Evolutionary conservation across 768 basidiomycete genomes (phyloP).

Genomic region (Pleurotus tuoliensis): DNA sequence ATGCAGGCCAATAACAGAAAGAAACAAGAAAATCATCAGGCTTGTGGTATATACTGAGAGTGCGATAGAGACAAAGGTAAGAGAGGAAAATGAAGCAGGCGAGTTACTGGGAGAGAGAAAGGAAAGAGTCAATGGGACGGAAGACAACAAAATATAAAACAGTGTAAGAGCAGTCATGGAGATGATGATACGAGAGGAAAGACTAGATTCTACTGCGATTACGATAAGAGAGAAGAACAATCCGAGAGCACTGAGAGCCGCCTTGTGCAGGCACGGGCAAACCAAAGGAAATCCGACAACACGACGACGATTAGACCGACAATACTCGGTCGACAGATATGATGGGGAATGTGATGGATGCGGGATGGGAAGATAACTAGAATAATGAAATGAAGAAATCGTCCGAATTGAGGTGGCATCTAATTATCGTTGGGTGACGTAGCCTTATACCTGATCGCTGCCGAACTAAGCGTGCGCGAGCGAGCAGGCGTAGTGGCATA

Average conservation of each 20-base stretch:
- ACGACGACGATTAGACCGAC: neutral
- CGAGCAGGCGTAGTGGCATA: neutral
- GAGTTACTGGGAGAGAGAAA: neutral
- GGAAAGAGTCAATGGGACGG: conserved; percentile 2
- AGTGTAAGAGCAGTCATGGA: conserved; percentile 9
- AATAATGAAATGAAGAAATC: neutral
- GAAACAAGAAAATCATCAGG: conserved; percentile 7
- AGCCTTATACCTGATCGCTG: conserved; percentile 6
- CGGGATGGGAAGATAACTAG: neutral
- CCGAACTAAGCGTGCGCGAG: conserved; percentile 1
- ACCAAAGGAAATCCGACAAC: neutral
- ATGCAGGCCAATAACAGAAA: conserved; percentile 10
- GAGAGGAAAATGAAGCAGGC: conserved; percentile 9
- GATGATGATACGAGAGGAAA: conserved; percentile 12
- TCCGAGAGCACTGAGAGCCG: neutral
- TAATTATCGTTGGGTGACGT: conserved; percentile 6
- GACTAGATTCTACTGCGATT: conserved; percentile 1
- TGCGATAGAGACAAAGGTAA: conserved; percentile 12
- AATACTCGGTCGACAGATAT: neutral
- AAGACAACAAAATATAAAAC: conserved; percentile 14
- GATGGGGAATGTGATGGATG: neutral
- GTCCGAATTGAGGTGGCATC: neutral
- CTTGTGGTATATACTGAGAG: conserved; percentile 10
- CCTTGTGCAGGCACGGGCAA: neutral
- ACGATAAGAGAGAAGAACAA: neutral